A percentile compares a stretch with the other conserved stretches of the same genome.
Evolutionary conservation across 495 filamentous ascomycete species (phyloP).

Genomic region (Parathielavia appendiculata): DNA sequence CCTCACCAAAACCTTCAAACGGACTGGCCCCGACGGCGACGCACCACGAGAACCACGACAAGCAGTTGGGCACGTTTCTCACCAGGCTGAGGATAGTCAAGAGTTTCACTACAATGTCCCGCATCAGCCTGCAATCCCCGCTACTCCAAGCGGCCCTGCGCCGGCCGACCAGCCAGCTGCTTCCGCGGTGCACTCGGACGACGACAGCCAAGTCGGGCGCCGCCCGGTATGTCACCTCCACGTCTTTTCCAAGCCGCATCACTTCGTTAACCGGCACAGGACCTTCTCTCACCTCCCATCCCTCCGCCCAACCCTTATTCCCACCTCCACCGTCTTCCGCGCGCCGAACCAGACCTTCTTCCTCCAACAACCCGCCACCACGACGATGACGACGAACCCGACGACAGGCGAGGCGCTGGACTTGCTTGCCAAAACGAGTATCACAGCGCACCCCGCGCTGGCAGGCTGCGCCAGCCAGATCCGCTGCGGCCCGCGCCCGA

Average conservation of each 20-base stretch:
- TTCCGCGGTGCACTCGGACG: slow-evolving; percentile 2
- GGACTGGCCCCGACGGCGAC: slow-evolving; percentile 8
- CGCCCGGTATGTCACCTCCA: slow-evolving; percentile 17
- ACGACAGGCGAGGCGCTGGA: slow-evolving; percentile 24
- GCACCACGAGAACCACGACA: slow-evolving; percentile 6
- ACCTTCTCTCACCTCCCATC: slow-evolving; percentile 39
- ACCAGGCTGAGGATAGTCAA: neutral
- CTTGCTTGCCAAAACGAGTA: slow-evolving; percentile 33
- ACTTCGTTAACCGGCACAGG: slow-evolving; percentile 17
- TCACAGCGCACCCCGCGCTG: slow-evolving; percentile 40
- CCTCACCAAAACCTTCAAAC: slow-evolving; percentile 11
- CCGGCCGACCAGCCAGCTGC: slow-evolving; percentile 16
- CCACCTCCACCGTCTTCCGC: slow-evolving; percentile 29
- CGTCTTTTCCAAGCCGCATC: neutral
- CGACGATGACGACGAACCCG: slow-evolving; percentile 3
- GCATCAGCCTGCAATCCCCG: slow-evolving; percentile 13
- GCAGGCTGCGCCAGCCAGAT: slow-evolving; percentile 33
- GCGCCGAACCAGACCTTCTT: slow-evolving; percentile 12
- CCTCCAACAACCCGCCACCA: neutral
- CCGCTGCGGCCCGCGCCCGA: slow-evolving; percentile 44
- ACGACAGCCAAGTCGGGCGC: slow-evolving; percentile 1
- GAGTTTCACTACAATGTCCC: slow-evolving; percentile 1
- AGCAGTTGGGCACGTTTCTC: neutral
- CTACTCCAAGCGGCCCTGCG: slow-evolving; percentile 23
- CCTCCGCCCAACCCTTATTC: slow-evolving; percentile 35